Evolutionary conservation across 2,329 filamentous ascomycete species (phyloP).

Genomic region (Huntiella abstrusa): DNA sequence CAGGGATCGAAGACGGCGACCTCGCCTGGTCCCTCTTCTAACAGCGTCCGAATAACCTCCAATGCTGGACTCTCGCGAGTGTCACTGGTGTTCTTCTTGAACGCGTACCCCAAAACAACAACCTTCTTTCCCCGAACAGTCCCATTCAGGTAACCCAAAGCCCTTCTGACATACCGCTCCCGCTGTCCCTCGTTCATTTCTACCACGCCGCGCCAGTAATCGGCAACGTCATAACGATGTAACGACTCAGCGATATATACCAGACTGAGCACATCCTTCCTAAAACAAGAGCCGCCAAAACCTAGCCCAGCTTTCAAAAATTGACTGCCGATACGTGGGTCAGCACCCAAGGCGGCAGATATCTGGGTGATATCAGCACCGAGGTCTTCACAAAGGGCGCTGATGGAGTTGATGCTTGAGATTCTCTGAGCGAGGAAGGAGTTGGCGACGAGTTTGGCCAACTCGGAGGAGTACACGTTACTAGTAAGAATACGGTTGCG

Average conservation of each 20-base stretch:
- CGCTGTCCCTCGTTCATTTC: slow-evolving; percentile 61
- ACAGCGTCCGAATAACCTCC: slow-evolving; percentile 44
- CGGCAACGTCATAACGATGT: slow-evolving; percentile 49
- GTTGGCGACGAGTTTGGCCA: slow-evolving; percentile 63
- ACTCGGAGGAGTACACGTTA: slow-evolving; percentile 60
- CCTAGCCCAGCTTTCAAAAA: slow-evolving; percentile 60
- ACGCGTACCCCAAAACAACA: slow-evolving; percentile 54
- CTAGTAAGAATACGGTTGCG: slow-evolving; percentile 47
- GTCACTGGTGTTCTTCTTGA: slow-evolving; percentile 64
- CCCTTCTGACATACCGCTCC: slow-evolving; percentile 45
- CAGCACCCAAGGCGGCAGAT: slow-evolving; percentile 45
- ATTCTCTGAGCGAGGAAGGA: slow-evolving; percentile 66
- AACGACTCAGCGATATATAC: slow-evolving; percentile 55
- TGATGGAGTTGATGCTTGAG: slow-evolving; percentile 63
- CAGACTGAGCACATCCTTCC: slow-evolving; percentile 59
- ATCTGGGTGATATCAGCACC: slow-evolving; percentile 62
- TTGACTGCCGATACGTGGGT: slow-evolving; percentile 51
- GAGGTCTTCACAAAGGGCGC: slow-evolving; percentile 59
- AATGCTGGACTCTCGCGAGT: slow-evolving; percentile 53
- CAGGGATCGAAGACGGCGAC: slow-evolving; percentile 52
- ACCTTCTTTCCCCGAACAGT: slow-evolving; percentile 53
- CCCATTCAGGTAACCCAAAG: slow-evolving; percentile 49
- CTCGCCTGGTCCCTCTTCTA: slow-evolving; percentile 43
- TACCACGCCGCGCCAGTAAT: slow-evolving; percentile 58
- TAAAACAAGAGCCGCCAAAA: slow-evolving; percentile 67